Conservation (phyloP, 2,329 filamentous ascomycete genomes). For the Ophiostoma ulmi region DNA sequence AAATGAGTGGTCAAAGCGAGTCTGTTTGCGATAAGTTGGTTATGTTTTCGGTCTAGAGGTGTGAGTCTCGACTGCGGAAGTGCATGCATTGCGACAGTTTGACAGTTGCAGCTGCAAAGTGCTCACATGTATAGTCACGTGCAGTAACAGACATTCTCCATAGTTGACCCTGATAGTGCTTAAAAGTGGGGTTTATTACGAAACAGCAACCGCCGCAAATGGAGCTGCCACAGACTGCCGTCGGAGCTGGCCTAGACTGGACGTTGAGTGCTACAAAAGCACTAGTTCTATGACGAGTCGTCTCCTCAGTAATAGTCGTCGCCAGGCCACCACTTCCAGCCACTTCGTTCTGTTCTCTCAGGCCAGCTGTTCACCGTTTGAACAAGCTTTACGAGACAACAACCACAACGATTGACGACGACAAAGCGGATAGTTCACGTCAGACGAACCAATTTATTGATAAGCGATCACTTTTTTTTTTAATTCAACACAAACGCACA, state of each 20-base stretch:
- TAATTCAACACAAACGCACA: neutral
- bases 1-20: neutral
- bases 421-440: neutral
- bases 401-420: neutral
- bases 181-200: conserved; percentile 18
- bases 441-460: neutral
- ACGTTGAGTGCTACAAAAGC: neutral
- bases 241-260: neutral
- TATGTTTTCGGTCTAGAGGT: neutral
- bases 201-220: conserved; percentile 22
- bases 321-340: conserved; percentile 15
- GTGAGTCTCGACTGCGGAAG: neutral
- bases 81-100: neutral
- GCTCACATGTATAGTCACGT: neutral
- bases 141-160: neutral
- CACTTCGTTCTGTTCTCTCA: neutral
- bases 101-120: neutral
- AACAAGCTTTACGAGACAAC: neutral
- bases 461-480: neutral
- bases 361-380: neutral
- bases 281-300: conserved; percentile 16
- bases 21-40: neutral
- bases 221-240: conserved; percentile 17
- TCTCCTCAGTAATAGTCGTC: neutral
- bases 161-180: neutral